phyloP scores from a whole-genome alignment of 257 asterid species.

The Thymus mandschuricus region DNA sequence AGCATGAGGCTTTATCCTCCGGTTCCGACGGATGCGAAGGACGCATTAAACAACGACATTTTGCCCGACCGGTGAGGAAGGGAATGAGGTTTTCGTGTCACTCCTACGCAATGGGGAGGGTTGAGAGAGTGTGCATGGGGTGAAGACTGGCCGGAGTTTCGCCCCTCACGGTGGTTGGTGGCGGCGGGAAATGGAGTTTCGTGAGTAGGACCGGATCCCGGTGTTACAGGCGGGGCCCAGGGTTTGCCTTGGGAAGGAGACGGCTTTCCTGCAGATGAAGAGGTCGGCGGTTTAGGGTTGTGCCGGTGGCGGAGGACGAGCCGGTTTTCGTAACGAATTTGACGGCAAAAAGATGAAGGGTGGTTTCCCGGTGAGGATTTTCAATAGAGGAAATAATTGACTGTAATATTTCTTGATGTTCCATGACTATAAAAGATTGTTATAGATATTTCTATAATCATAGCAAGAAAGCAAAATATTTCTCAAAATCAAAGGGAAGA shows the following conservation, averaged over 20 bases:
- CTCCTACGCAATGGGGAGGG: constrained; percentile 42
- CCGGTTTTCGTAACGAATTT: constrained; percentile 25
- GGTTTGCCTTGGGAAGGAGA: constrained; percentile 41
- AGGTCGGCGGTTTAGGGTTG: constrained; percentile 38
- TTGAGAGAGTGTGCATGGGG: constrained; percentile 39
- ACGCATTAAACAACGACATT: constrained; percentile 38
- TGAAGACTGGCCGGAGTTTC: constrained; percentile 38
- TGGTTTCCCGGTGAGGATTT: constrained; percentile 44
- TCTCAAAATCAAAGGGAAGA: too few species aligned
- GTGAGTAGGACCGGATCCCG: constrained; percentile 27
- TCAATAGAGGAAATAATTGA: constrained; percentile 25
- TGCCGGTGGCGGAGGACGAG: constrained; percentile 33
- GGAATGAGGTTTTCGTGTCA: constrained; percentile 32
- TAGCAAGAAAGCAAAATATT: too few species aligned
- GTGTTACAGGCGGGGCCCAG: constrained; percentile 49
- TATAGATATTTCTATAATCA: too few species aligned
- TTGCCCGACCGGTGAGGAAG: constrained; percentile 49
- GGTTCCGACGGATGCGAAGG: constrained; percentile 48
- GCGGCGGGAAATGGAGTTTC: constrained; percentile 30
- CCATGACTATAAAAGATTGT: too few species aligned
- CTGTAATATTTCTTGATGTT: too few species aligned
- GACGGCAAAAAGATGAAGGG: constrained; percentile 44
- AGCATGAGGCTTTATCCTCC: constrained; percentile 63
- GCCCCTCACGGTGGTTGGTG: constrained; percentile 40
- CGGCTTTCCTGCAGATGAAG: constrained; percentile 47